A percentile compares a stretch with the other conserved stretches of the same genome.
Conservation (phyloP, 441 rosid species). For the Gossypium lobatum region DNA sequence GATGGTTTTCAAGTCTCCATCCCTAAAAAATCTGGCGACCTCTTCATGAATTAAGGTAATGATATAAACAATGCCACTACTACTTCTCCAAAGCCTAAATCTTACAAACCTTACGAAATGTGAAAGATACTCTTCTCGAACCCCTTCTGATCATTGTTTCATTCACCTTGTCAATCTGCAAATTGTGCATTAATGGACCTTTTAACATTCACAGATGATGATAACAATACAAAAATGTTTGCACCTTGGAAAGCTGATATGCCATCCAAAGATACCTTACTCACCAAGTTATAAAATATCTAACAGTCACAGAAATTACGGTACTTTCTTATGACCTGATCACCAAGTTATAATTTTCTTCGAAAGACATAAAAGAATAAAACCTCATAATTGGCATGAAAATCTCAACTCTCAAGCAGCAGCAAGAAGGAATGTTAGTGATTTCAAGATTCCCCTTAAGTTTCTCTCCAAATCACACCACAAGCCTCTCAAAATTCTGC, state of each 20-base stretch:
- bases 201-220: background rate
- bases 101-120: constrained; percentile 68
- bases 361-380: background rate
- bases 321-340: background rate
- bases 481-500: background rate
- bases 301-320: background rate
- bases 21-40: background rate
- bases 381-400: background rate
- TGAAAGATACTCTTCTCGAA: constrained; percentile 80
- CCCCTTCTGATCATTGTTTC: constrained; percentile 57
- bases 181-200: constrained; percentile 8
- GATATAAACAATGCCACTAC: background rate
- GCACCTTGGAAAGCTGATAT: background rate
- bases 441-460: constrained; percentile 1
- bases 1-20: background rate
- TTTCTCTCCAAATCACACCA: background rate
- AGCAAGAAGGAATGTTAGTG: background rate
- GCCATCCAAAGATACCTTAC: background rate
- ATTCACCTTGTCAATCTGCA: constrained; percentile 78
- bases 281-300: background rate
- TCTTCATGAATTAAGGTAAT: background rate
- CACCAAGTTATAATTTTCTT: background rate
- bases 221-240: background rate
- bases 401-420: background rate
- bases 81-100: background rate